Evolutionary conservation across 495 filamentous ascomycete species (phyloP), one percentile per base, ranked within the genome.

Genomic region (Penicillium bovifimosum): DNA sequence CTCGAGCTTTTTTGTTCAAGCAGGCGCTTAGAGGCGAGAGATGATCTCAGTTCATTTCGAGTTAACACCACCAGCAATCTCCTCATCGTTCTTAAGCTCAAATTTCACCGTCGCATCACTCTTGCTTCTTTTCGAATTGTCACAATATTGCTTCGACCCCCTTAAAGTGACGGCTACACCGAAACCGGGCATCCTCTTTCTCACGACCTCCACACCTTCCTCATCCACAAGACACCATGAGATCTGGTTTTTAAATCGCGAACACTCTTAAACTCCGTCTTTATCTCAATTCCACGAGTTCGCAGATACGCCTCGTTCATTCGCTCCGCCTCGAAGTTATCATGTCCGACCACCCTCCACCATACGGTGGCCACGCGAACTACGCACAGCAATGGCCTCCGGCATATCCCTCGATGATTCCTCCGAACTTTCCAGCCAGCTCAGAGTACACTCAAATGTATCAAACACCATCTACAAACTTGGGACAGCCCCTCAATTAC

Each of bases 331-430:
- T 14, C 31, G 20, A 17, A 18, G 16, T 38, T 42, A 69, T 48
- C 50, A 84, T 84, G 82, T 76, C 79, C 34, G 73, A 78, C 53
- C 78, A 84, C 65, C 71, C 71, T 45, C 76, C 80, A 31, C 63
- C 77, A 5, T 82, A 75, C 61, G 77, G 77, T 45, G 72, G 66
- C 13, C 64, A 65, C 32, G 50, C 62, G 27, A 63, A 64, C 49
- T 67, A 68, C 49, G 52, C 61, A 7, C 61, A 48, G 29, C 68
- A 66, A 56, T 75, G 72, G 72, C 60, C 61, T 45, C 42, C 60
- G 1, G 47, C 65, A 16, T 60, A 63, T 40, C 61, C 66, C 29
- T 28, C 61, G 4, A 59, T 63, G 47, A 18, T 64, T 1, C 60
- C 63, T 17, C 59, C 53, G 17, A 61, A 58, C 42, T 57, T 67